Percentiles rank a stretch among this genome's conserved stretches.
Conservation (phyloP, 108 stramenopile genomes). For the Pseudonitzschia multistriata region DNA sequence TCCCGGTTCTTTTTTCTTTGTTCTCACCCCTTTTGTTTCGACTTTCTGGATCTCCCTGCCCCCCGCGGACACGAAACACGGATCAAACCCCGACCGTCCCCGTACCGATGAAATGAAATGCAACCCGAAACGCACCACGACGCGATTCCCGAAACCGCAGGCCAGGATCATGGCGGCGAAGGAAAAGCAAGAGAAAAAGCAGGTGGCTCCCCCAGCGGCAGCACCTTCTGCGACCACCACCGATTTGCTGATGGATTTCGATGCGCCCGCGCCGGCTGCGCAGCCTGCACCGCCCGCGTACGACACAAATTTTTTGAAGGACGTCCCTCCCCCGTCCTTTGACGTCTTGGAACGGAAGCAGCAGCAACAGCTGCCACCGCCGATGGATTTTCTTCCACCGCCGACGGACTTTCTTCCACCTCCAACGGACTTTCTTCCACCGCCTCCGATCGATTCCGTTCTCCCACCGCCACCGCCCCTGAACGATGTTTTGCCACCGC, state of each 20-base stretch:
- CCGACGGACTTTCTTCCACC: slow-evolving; percentile 25
- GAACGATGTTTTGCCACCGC: slow-evolving; percentile 21
- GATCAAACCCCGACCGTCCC: neutral
- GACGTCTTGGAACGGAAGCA: slow-evolving; percentile 40
- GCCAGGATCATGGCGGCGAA: slow-evolving; percentile 85
- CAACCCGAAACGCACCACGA: too few relatives aligned
- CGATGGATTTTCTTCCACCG: slow-evolving; percentile 24
- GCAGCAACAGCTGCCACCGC: slow-evolving; percentile 2
- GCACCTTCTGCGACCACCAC: slow-evolving; percentile 11
- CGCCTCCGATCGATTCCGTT: slow-evolving; percentile 30
- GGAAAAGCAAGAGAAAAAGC: slow-evolving; percentile 59
- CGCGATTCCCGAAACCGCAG: slow-evolving; percentile 37
- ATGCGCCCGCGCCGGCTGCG: slow-evolving; percentile 33
- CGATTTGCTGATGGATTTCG: slow-evolving; percentile 37
- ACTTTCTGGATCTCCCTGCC: too few relatives aligned
- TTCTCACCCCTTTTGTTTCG: too few relatives aligned
- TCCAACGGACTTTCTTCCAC: slow-evolving; percentile 20
- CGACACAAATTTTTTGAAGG: slow-evolving; percentile 43
- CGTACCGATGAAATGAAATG: slow-evolving; percentile 1
- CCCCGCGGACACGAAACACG: too few relatives aligned
- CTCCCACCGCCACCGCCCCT: slow-evolving; percentile 25
- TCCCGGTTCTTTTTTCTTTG: too few relatives aligned
- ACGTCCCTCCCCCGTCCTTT: slow-evolving; percentile 49
- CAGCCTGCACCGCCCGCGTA: slow-evolving; percentile 50
- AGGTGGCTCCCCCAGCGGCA: slow-evolving; percentile 17